Evolutionary conservation across 352 stramenopile genomes (phyloP).

Genomic region (Thraustotheca clavata): DNA sequence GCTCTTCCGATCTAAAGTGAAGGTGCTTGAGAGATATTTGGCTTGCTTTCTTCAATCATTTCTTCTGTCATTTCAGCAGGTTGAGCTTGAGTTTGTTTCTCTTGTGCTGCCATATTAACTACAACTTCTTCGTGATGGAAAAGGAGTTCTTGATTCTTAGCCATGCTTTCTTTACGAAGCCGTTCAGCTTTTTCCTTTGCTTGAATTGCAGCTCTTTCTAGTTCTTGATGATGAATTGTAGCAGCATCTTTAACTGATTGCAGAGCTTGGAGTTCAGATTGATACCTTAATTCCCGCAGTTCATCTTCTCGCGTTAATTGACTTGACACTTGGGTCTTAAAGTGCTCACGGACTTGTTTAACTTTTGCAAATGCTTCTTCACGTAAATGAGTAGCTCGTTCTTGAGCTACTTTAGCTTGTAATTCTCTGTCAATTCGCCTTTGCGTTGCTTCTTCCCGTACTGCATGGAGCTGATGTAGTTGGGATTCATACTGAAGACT

Average conservation of each 20-base stretch:
- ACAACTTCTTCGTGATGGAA: too few species aligned
- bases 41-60: too few species aligned
- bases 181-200: too few species aligned
- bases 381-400: conserved; percentile 46
- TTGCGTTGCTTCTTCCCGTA: conserved; percentile 32
- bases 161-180: too few species aligned
- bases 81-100: too few species aligned
- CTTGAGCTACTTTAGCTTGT: conserved; percentile 40
- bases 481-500: conserved; percentile 33
- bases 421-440: conserved; percentile 35
- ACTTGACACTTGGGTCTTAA: neutral
- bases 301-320: neutral
- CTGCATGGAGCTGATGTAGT: conserved; percentile 41
- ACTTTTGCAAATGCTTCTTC: conserved; percentile 27
- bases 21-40: too few species aligned
- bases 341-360: neutral
- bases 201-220: neutral
- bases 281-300: neutral
- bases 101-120: too few species aligned
- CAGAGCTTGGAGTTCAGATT: neutral
- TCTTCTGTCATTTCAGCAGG: too few species aligned
- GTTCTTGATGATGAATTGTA: neutral
- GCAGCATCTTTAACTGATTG: conserved; percentile 6
- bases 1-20: too few species aligned
- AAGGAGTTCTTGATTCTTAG: too few species aligned